Base-by-base conservation (phyloP, 768 basidiomycete genomes). In the Mycena galericulata region DNA sequence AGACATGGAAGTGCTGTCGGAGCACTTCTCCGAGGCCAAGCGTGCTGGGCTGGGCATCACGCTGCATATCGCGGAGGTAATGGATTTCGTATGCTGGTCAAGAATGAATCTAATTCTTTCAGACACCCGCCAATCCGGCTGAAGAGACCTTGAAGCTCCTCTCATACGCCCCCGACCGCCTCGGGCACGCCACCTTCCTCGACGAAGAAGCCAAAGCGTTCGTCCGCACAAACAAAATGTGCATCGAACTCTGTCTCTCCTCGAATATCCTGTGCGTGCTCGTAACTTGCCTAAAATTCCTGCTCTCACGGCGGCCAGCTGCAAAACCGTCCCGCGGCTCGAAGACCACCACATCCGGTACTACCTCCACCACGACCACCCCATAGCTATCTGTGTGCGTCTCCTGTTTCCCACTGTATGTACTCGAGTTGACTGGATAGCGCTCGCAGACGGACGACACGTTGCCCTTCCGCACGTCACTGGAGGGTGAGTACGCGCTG, bases 131-230 rank as follows among this genome's bases (percentile, higher is more conserved):
- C 29, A 89, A 88, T 74, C 77, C 88, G 11, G 60, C 82, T 3
- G 80, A 83, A 47, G 94, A 96, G 67, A 91, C 90, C 1, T 77
- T 86, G 11, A 75, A 80, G 40, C 80, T 95, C 11, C 85, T 95
- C 0, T 88, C 88, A 1, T 90, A 85, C 76, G 76, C 79, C n/a
- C 94, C 95, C 0, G 83, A 90, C 56, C 83, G 94, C 40, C 80
- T 96, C 0, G 92, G 94, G 0, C 94, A 96, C 67, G 94, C 92
- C 3, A 95, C 94, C 0, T 95, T 92, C 78, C 84, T 96, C 26
- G 81, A 89, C 65, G 86, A 87, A 3, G 87, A 88, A 53, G 87
- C 89, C 0, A 86, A 87, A 67, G 77, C 81, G 1, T 74, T 89
- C 49, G 92, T 94, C 10, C 78, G 86, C 59, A 67, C 78, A 29